Base-by-base conservation (phyloP, 768 basidiomycete species). In the Rhizopogon salebrosus region DNA sequence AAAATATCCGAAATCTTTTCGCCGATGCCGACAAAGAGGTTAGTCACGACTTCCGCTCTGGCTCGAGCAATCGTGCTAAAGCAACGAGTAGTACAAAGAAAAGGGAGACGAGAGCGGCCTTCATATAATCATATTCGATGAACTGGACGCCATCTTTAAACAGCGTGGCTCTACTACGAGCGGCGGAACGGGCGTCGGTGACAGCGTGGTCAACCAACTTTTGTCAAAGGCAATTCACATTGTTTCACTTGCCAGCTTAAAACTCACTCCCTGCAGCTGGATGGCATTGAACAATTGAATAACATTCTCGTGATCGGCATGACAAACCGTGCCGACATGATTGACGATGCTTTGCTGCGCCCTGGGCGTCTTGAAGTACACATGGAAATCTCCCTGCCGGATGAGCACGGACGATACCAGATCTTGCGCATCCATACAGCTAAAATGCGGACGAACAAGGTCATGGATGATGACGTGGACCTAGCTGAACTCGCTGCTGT, bases 61-160 rank as follows among this genome's bases (percentile, higher is more conserved):
- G 5, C 37, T 7, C 29, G 3, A 1, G 11, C 27, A 10, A 39
- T 52, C 10, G 54, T 36, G 9, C 52, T 58, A 27, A 62, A 50
- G n/a, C 22, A 9, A 2, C 11, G 23, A 37, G 4, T 58, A 95
- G 90, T 98, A 95, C 75, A 98, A 97, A 69, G 92, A 90, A 60
- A 98, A 98, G 70, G 91, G 87, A 6, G 95, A 98, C 58, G 95
- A 98, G 59, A 95, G 93, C 70, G 94, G 92, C 3, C 72, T 99
- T 42, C 97, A 99, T 64, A 98, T 99, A 73, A 98, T 99, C 73
- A 99, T 99, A 56, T 99, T 99, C 63, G 97, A 99, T 67, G 97
- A 99, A 71, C 70, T 99, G 61, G 97, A 99, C 64, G 97, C 97
- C 14, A 91, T 99, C 58, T 98, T 94, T 79, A 99, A 98, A 68